Percentiles rank a stretch among this genome's conserved stretches.
Evolutionary conservation across 139 green algal species (phyloP).

Genomic region (Picochlorum sp.): DNA sequence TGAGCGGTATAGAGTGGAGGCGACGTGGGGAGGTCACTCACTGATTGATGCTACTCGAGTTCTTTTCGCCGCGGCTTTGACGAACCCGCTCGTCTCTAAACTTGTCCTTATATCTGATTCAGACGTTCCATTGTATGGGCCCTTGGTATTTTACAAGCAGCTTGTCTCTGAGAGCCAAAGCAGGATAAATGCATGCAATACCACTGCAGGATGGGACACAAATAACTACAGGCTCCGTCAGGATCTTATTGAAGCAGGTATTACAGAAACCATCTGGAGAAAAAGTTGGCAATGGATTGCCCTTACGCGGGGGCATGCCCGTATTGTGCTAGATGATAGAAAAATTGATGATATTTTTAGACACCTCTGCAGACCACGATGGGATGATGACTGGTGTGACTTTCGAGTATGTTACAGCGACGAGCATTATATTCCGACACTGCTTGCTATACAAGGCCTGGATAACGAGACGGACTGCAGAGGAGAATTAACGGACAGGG

Average conservation of each 20-base stretch:
- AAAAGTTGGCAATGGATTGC: conserved; percentile 24
- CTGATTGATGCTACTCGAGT: conserved; percentile 14
- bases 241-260: conserved; percentile 1
- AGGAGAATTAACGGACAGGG: conserved; percentile 10
- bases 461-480: conserved; percentile 25
- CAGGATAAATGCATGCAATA: conserved; percentile 12
- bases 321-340: conserved; percentile 14
- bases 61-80: conserved; percentile 22
- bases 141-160: conserved; percentile 5
- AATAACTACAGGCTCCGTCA: conserved; percentile 1
- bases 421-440: conserved; percentile 27
- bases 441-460: conserved; percentile 21
- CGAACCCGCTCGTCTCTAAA: conserved; percentile 13
- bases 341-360: conserved; percentile 7
- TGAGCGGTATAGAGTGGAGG: conserved; percentile 6
- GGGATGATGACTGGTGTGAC: background rate
- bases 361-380: background rate
- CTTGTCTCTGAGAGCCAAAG: conserved; percentile 1
- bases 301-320: conserved; percentile 14
- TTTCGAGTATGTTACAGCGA: conserved; percentile 6
- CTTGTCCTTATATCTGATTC: conserved; percentile 20
- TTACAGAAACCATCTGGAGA: conserved; percentile 7
- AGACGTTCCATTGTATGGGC: conserved; percentile 8
- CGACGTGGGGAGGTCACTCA: conserved; percentile 8
- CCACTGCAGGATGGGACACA: background rate